phyloP scores from a whole-genome alignment of 139 green algal species.

The Deuterostichococcus epilithicus region DNA sequence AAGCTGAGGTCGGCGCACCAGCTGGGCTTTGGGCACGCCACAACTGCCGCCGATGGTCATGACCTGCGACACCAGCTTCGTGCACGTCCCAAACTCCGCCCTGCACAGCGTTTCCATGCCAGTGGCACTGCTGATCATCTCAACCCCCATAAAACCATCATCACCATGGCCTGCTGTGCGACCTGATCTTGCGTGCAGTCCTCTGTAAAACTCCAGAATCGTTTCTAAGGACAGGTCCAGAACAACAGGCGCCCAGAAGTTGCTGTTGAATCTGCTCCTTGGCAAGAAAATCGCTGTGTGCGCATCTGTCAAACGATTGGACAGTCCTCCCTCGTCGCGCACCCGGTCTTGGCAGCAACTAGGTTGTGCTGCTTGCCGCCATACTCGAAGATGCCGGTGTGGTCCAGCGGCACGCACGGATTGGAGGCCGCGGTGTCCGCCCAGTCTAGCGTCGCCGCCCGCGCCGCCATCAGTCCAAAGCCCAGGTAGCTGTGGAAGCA shows the following conservation, averaged over 20 bases:
- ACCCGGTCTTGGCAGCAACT: not conserved
- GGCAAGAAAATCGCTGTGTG: too few relatives aligned
- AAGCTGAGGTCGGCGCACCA: not conserved
- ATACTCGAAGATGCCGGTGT: constrained; percentile 48
- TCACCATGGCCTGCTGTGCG: too few relatives aligned
- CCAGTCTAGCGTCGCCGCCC: constrained; percentile 75
- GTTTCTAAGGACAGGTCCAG: too few relatives aligned
- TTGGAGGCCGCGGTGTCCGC: constrained; percentile 35
- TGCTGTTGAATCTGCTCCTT: too few relatives aligned
- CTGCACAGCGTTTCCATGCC: not conserved
- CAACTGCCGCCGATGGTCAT: not conserved
- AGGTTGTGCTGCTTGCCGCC: constrained; percentile 44
- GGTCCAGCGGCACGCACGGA: constrained; percentile 69
- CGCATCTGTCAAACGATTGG: too few relatives aligned
- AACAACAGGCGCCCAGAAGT: too few relatives aligned
- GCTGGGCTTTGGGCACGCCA: not conserved
- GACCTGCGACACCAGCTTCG: constrained; percentile 16
- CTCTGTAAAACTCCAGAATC: too few relatives aligned
- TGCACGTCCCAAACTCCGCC: constrained; percentile 22
- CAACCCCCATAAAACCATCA: too few relatives aligned
- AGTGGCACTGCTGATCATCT: too few relatives aligned
- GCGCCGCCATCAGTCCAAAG: constrained; percentile 94
- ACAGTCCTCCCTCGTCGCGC: too few relatives aligned
- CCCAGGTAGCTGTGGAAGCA: constrained; percentile 78
- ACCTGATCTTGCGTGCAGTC: too few relatives aligned